Percentiles rank a stretch among this genome's conserved stretches.
Conservation (phyloP, 495 filamentous ascomycete species). For the Beverwykella pulmonaria region DNA sequence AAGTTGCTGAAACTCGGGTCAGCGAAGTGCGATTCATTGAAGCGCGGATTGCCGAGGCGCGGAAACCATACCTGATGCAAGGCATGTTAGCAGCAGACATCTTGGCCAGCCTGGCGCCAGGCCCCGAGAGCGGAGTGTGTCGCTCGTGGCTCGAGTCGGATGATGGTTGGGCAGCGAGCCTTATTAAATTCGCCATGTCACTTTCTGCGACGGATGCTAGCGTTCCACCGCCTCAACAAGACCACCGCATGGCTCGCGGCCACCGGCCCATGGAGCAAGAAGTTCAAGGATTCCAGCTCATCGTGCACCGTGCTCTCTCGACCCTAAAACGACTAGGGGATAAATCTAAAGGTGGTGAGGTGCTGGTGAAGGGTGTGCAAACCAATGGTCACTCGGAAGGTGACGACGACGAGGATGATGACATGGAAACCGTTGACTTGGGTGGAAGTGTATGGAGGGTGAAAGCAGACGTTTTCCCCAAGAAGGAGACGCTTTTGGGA, state of each 20-base stretch:
- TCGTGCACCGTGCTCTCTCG: constrained; percentile 53
- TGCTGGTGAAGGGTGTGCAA: constrained; percentile 22
- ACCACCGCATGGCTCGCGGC: constrained; percentile 8
- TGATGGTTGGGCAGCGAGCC: constrained; percentile 80
- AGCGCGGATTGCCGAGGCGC: constrained; percentile 69
- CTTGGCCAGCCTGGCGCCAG: constrained; percentile 72
- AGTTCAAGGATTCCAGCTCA: constrained; percentile 40
- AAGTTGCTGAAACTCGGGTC: constrained; percentile 11
- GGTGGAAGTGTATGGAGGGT: constrained; percentile 30
- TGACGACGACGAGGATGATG: constrained; percentile 24
- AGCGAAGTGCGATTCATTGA: constrained; percentile 22
- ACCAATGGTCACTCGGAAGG: constrained; percentile 24
- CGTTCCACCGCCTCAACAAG: constrained; percentile 41
- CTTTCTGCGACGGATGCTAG: constrained; percentile 55
- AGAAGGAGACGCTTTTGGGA: constrained; percentile 42
- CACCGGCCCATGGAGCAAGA: constrained; percentile 20
- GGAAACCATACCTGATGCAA: constrained; percentile 87
- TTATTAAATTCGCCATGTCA: constrained; percentile 70
- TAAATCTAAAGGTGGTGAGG: constrained; percentile 43
- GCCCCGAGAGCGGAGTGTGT: constrained; percentile 70
- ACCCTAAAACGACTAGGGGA: constrained; percentile 61
- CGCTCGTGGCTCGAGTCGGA: constrained; percentile 80
- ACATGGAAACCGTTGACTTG: constrained; percentile 22
- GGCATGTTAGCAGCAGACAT: constrained; percentile 91
- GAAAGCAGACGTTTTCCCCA: constrained; percentile 44